Base-by-base conservation (phyloP, 306 rosid species). In the Citrullus mucosospermus region DNA sequence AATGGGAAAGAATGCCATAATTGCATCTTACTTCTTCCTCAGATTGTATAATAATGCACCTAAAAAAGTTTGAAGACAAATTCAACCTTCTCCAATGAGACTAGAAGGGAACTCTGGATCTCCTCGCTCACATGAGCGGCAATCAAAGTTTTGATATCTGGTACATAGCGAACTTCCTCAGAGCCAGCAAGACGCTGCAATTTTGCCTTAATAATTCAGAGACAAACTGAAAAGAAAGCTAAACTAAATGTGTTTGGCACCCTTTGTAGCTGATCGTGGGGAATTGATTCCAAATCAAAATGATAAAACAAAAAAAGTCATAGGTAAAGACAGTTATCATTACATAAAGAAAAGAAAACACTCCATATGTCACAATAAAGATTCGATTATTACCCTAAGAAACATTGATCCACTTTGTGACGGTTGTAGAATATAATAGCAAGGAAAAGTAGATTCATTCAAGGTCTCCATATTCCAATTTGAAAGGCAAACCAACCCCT, bases 151-250 rank as follows among this genome's bases (percentile, higher is more conserved):
- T 76, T 85, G 76, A 78, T 63, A 73, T 88, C 83, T 57, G 91
- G 88, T 80, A 84, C 78, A 58, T 78, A 75, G 51, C 79, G 55
- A 75, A 90, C 87, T 86, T 92, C 97, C 84, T 92, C 97, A 71
- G 91, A 90, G 82, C 91, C 90, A 53, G 97, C 97, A 81, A 90
- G 84, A 51, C 89, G 91, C 94, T 92, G 92, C 84, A 55, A 58
- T 79, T 83, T 85, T 74, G 44, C 78, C 79, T 71, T 53, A 56
- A 68, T 55, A 57, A 77, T 85, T 71, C 80, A 62, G 46, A 61
- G 16, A 46, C 46, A 57, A 80, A 62, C 63, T 56, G 22, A 69
- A 66, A 63, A 30, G 72, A 75, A 84, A 81, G 51, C 79, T 51
- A 70, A 66, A 68, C 75, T 81, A 81, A 73, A 41, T 50, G 59